phyloP scores from a whole-genome alignment of 352 stramenopile genomes.

The Halophytophthora batemanensis region DNA sequence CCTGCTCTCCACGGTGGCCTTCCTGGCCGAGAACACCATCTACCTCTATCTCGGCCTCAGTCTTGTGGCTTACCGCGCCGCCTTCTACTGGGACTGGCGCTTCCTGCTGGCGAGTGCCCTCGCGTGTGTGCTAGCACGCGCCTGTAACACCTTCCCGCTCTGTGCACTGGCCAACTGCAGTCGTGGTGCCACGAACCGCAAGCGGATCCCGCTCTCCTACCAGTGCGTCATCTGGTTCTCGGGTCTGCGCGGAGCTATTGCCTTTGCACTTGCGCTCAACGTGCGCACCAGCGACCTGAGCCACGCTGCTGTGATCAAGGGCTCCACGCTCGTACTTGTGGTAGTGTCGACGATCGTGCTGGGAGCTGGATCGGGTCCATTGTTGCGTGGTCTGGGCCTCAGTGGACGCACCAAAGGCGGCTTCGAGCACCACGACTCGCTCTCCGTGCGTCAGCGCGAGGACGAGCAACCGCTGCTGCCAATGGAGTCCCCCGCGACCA shows the following conservation, averaged over 20 bases:
- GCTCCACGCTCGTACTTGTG: conserved; percentile 58
- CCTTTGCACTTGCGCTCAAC: conserved; percentile 88
- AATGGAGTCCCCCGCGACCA: too few species aligned
- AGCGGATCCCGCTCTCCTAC: conserved; percentile 57
- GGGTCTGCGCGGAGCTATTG: conserved; percentile 90
- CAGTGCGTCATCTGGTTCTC: conserved; percentile 92
- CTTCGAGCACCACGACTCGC: too few species aligned
- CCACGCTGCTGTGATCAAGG: conserved; percentile 62
- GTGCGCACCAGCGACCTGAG: conserved; percentile 36
- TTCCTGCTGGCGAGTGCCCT: conserved; percentile 55
- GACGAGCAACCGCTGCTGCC: too few species aligned
- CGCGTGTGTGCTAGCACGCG: conserved; percentile 46
- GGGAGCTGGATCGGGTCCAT: too few species aligned
- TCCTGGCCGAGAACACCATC: conserved; percentile 73
- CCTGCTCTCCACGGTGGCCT: conserved; percentile 54
- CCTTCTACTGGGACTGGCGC: conserved; percentile 66
- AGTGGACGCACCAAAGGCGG: too few species aligned
- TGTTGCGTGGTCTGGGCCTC: too few species aligned
- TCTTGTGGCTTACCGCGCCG: conserved; percentile 55
- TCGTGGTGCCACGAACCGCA: conserved; percentile 21
- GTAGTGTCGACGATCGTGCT: conserved; percentile 19
- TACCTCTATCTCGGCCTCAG: conserved; percentile 73
- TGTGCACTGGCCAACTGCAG: conserved; percentile 52
- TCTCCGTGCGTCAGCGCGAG: too few species aligned
- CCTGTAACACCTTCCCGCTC: conserved; percentile 74